A percentile compares a stretch with the other conserved stretches of the same genome.
Conservation (phyloP, 2,329 filamentous ascomycete species). For the Trichoderma polysporum region DNA sequence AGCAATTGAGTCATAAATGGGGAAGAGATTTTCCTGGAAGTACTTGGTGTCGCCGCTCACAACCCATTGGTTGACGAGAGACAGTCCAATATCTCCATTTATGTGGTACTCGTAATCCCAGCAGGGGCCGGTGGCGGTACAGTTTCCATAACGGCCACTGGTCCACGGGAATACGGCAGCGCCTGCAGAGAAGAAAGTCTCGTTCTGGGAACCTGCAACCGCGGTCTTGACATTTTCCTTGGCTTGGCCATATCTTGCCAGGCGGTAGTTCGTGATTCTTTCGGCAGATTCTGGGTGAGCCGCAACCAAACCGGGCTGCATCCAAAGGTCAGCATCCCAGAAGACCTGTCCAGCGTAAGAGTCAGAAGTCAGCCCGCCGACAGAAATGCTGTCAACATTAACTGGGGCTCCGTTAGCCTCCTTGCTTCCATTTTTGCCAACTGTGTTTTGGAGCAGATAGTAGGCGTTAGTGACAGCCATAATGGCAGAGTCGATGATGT, state of each 20-base stretch:
- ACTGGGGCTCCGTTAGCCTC: slow-evolving; percentile 46
- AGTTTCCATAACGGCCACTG: slow-evolving; percentile 64
- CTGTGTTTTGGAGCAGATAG: slow-evolving; percentile 55
- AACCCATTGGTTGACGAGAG: slow-evolving; percentile 29
- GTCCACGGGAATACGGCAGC: slow-evolving; percentile 63
- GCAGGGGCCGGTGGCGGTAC: slow-evolving; percentile 58
- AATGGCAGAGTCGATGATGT: slow-evolving; percentile 56
- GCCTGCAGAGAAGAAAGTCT: slow-evolving; percentile 52
- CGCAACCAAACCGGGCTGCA: slow-evolving; percentile 30
- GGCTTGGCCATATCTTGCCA: slow-evolving; percentile 47
- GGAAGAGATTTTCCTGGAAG: slow-evolving; percentile 45
- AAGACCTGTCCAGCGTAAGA: slow-evolving; percentile 33
- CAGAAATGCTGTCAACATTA: slow-evolving; percentile 28
- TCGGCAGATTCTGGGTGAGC: slow-evolving; percentile 30
- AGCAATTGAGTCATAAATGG: slow-evolving; percentile 64
- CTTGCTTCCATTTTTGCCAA: slow-evolving; percentile 40
- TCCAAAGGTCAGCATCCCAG: slow-evolving; percentile 34
- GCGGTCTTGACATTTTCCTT: slow-evolving; percentile 60
- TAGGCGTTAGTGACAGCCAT: slow-evolving; percentile 55
- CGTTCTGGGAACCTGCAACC: slow-evolving; percentile 44
- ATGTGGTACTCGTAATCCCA: slow-evolving; percentile 71
- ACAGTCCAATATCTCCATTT: slow-evolving; percentile 65
- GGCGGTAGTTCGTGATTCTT: slow-evolving; percentile 30
- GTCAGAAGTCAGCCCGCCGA: slow-evolving; percentile 31
- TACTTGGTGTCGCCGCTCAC: slow-evolving; percentile 27